Base-by-base conservation (phyloP, 495 filamentous ascomycete species). In the Staphylotrichum tortipilum region DNA sequence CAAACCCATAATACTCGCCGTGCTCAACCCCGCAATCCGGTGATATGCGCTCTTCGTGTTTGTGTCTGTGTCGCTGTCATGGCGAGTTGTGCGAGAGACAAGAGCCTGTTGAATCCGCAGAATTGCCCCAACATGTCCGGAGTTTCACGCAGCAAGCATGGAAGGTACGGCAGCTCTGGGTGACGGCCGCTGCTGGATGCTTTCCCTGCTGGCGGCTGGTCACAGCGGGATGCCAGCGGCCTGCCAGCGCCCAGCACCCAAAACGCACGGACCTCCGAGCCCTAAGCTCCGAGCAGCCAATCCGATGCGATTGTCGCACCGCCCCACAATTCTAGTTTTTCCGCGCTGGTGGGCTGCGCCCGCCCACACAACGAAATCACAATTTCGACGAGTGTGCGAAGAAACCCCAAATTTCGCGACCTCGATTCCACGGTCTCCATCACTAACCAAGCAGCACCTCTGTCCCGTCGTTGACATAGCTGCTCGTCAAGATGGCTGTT, bases 401-500 rank as follows among this genome's bases (percentile, higher is more conserved):
- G 59, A 64, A 65, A 67, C 50, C 56, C 50, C 59, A 60, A 64
- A 61, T 56, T 60, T 59, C 57, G 58, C 47, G 58, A 58, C 59
- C 57, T 56, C 47, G 58, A 64, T 55, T 58, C 46, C 54, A 62
- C 62, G 57, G 60, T 61, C 59, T 59, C 59, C 56, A 60, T 62
- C 55, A 66, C 61, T 60, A 64, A 55, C 59, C 42, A 55, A 64
- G 54, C 57, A 64, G 63, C 58, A 66, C 59, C 43, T 58, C 49
- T 52, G 52, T 50, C 51, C 54, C 39, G 46, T 37, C 50, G 47
- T 60, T 53, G 56, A 44, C 50, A 66, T 55, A 51, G 49, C 58
- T 67, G 63, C 68, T 82, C 77, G 78, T 65, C 79, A 84, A 85
- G 71, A 89, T 90, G 86, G 86, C 86, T 81, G 86, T 90, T 78